A percentile compares a stretch with the other conserved stretches of the same genome.
These are phyloP conservation scores for Fusarium sp. DNA, from an alignment of 2,329 filamentous ascomycete genomes.

Conservation along the genomic window DNA sequence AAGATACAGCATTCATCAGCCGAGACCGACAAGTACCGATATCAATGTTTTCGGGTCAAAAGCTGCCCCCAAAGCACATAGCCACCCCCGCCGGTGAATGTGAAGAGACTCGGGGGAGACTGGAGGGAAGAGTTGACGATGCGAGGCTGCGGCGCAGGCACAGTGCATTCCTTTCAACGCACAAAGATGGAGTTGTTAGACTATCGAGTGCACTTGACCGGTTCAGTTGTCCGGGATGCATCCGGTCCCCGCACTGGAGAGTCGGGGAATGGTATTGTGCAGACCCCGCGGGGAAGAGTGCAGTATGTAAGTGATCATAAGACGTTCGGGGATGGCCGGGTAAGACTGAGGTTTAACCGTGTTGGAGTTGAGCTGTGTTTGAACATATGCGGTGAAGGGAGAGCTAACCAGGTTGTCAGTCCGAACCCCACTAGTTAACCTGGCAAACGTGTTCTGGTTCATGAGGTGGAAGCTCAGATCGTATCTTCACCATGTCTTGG, in stretches of 20 bases:
- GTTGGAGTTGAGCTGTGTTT: background rate
- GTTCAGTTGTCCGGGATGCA: background rate
- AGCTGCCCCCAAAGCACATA: background rate
- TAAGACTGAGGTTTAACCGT: background rate
- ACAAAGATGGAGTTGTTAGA: background rate
- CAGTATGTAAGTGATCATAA: constrained; percentile 3
- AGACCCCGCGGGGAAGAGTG: background rate
- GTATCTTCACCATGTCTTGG: background rate
- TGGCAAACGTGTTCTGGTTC: background rate
- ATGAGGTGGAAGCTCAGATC: background rate
- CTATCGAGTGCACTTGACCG: background rate
- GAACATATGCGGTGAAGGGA: background rate
- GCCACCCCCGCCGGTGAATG: background rate
- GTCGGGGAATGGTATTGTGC: background rate
- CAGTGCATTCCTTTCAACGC: background rate
- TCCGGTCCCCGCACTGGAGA: background rate
- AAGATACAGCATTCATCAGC: constrained; percentile 3
- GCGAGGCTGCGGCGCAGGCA: constrained; percentile 6
- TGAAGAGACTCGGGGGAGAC: background rate
- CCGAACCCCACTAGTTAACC: background rate
- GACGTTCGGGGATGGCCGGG: background rate
- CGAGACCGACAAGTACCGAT: background rate
- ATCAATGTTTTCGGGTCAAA: background rate
- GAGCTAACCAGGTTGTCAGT: background rate
- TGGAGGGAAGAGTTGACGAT: background rate